Evolutionary conservation across 495 filamentous ascomycete genomes (phyloP).

Genomic region (Letharia lupina): DNA sequence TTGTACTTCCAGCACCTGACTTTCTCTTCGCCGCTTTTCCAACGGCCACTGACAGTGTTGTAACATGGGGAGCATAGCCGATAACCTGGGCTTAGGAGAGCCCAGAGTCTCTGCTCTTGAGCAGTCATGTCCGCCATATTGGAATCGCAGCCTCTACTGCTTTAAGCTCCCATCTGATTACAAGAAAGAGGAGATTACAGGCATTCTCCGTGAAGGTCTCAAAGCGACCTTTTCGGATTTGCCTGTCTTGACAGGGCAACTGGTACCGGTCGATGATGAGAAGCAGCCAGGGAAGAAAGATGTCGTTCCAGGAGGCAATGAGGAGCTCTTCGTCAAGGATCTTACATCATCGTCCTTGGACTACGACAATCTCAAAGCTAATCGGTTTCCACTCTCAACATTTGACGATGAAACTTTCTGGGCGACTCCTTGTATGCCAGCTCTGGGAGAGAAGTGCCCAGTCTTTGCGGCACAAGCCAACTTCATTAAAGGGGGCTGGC

Average conservation of each 20-base stretch:
- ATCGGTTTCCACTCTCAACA: slow-evolving; percentile 28
- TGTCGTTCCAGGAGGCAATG: slow-evolving; percentile 1
- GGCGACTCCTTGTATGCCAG: slow-evolving; percentile 30
- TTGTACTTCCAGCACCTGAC: not conserved
- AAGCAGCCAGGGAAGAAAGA: slow-evolving; percentile 1
- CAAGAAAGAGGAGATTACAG: not conserved
- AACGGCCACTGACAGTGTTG: not conserved
- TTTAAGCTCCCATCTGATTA: not conserved
- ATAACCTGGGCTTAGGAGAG: not conserved
- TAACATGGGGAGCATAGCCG: not conserved
- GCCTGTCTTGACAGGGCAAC: not conserved
- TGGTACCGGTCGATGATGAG: not conserved
- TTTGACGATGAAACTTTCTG: slow-evolving; percentile 31
- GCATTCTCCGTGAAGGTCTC: slow-evolving; percentile 3
- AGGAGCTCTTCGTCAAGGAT: slow-evolving; percentile 28
- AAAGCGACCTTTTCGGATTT: slow-evolving; percentile 8
- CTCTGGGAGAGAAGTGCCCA: slow-evolving; percentile 27
- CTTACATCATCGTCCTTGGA: slow-evolving; percentile 26
- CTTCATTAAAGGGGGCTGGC: slow-evolving; percentile 30
- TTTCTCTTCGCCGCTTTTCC: not conserved
- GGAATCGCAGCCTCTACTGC: slow-evolving; percentile 4
- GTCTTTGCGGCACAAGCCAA: slow-evolving; percentile 33
- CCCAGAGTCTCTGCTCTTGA: slow-evolving; percentile 3
- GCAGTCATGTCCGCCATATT: not conserved
- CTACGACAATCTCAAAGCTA: slow-evolving; percentile 31